These are phyloP conservation scores for Cladosporium colombiae DNA, from an alignment of 2,329 filamentous ascomycete species.

Conservation along the genomic window DNA sequence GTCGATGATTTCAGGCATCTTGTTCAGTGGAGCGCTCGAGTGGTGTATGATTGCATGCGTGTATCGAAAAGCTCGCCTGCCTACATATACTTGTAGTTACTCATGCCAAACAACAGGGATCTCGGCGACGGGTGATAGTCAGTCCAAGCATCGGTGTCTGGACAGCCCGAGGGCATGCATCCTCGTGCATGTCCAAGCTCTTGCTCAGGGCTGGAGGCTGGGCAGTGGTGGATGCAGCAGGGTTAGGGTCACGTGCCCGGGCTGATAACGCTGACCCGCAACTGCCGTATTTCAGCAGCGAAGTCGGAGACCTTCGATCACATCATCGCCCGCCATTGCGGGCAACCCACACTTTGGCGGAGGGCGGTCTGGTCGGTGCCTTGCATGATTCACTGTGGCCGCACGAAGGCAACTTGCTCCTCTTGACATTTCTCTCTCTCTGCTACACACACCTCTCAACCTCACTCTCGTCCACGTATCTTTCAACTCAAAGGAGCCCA, in stretches of 20 bases:
- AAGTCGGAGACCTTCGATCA: conserved; percentile 16
- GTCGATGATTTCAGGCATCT: conserved; percentile 62
- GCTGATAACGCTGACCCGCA: background rate
- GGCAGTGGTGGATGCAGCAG: background rate
- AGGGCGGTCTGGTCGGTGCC: conserved; percentile 12
- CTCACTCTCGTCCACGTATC: background rate
- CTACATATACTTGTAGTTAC: background rate
- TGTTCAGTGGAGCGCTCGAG: background rate
- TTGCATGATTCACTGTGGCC: conserved; percentile 15
- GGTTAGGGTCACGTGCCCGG: background rate
- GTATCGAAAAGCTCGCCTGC: background rate
- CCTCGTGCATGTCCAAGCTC: background rate
- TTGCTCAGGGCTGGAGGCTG: background rate
- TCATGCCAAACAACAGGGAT: background rate
- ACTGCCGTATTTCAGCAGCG: background rate
- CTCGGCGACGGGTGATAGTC: conserved; percentile 15
- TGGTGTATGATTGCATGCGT: background rate
- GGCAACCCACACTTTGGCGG: conserved; percentile 18
- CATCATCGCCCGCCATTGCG: conserved; percentile 13
- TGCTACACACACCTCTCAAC: background rate
- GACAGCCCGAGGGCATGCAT: conserved; percentile 6
- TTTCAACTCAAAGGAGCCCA: conserved; percentile 14
- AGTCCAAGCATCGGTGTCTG: conserved; percentile 15
- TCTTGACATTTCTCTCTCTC: background rate
- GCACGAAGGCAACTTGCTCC: conserved; percentile 3